Percentiles rank a stretch among this genome's conserved stretches.
phyloP scores from a whole-genome alignment of 495 filamentous ascomycete species.

The Neurospora sp. region DNA sequence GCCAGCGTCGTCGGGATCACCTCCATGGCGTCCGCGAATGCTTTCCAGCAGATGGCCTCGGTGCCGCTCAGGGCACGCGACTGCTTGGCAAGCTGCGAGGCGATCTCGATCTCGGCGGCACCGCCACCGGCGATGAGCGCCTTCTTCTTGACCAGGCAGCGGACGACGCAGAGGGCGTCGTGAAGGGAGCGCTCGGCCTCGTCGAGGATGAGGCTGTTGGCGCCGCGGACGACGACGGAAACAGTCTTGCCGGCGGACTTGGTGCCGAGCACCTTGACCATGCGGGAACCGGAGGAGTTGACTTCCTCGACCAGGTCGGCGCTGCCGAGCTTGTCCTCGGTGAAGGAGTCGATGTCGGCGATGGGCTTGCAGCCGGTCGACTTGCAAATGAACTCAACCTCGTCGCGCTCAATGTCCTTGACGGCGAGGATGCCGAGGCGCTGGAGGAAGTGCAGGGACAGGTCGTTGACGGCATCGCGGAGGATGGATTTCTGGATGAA shows the following conservation, averaged over 20 bases:
- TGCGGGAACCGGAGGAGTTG: conserved; percentile 73
- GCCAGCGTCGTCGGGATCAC: conserved; percentile 94
- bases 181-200: conserved; percentile 94
- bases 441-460: conserved; percentile 92
- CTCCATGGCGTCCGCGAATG: conserved; percentile 95
- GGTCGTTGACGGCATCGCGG: conserved; percentile 93
- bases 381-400: conserved; percentile 99
- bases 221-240: conserved; percentile 86
- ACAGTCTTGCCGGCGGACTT: conserved; percentile 75
- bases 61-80: conserved; percentile 78
- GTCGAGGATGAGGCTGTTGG: conserved; percentile 89
- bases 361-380: conserved; percentile 97
- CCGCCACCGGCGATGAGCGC: conserved; percentile 94
- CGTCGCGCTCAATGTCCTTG: conserved; percentile 96
- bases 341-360: conserved; percentile 96
- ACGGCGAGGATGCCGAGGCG: conserved; percentile 91
- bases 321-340: conserved; percentile 95
- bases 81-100: conserved; percentile 66
- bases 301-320: conserved; percentile 92
- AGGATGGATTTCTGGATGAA: conserved; percentile 98
- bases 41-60: conserved; percentile 96
- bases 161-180: conserved; percentile 94
- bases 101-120: conserved; percentile 91
- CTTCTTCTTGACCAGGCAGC: conserved; percentile 97
- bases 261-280: conserved; percentile 90